Evolutionary conservation across 2,329 filamentous ascomycete species (phyloP).

Genomic region (Paraphoma sp.): DNA sequence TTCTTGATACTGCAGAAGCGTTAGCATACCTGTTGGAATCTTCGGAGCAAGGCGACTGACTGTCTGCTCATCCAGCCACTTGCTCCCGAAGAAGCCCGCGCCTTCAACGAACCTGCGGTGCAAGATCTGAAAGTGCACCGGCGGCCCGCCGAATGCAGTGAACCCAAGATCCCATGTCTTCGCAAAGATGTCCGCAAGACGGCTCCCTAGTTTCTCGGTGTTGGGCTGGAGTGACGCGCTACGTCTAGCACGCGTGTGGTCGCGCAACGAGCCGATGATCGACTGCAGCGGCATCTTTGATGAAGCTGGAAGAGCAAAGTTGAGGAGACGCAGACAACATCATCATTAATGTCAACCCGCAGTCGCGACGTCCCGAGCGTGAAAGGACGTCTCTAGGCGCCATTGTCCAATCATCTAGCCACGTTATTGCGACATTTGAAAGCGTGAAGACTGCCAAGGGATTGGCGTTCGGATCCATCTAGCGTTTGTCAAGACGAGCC

Average conservation of each 20-base stretch:
- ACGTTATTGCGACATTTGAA: slow-evolving; percentile 19
- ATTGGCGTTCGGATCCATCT: slow-evolving; percentile 12
- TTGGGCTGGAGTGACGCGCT: slow-evolving; percentile 24
- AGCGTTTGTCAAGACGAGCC: neutral
- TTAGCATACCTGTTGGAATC: neutral
- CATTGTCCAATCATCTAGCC: slow-evolving; percentile 14
- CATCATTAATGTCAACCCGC: neutral
- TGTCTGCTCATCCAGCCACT: slow-evolving; percentile 74
- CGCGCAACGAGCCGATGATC: slow-evolving; percentile 27
- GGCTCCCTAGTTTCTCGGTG: slow-evolving; percentile 25
- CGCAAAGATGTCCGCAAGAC: slow-evolving; percentile 34
- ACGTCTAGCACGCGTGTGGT: slow-evolving; percentile 20
- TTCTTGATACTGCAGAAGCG: slow-evolving; percentile 68
- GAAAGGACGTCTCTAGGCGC: neutral
- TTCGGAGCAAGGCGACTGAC: slow-evolving; percentile 47
- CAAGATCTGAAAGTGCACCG: slow-evolving; percentile 74
- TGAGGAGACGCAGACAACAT: neutral
- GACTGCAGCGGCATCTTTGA: slow-evolving; percentile 24
- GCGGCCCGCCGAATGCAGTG: slow-evolving; percentile 71
- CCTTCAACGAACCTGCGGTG: slow-evolving; percentile 66
- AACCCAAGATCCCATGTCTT: slow-evolving; percentile 67
- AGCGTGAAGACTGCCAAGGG: slow-evolving; percentile 12
- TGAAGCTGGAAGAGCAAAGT: neutral
- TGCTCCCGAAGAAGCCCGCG: slow-evolving; percentile 53
- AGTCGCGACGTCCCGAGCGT: neutral